Evolutionary conservation across 2,329 filamentous ascomycete genomes (phyloP), one percentile per base, ranked within the genome.

Genomic region (Blumeria graminis): DNA sequence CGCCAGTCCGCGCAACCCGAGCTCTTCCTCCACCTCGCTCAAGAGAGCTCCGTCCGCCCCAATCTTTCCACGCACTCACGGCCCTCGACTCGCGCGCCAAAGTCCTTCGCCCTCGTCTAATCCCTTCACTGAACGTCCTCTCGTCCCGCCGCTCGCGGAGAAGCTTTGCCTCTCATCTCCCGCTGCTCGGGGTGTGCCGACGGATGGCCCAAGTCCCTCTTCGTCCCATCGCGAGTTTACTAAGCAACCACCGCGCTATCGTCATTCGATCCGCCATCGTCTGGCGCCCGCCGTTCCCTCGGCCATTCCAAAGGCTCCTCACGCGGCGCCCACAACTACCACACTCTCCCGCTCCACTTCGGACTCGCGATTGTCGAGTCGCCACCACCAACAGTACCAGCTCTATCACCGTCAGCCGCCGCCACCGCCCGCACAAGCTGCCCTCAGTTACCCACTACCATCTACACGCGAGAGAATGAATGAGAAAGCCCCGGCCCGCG

Each of bases 381-480:
- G 22, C 22, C 22, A 28, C 22, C 22, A 28, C 22, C 22, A 28
- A 28, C 22, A 28, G 22, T 28, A 28, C 4, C 80, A 58, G 68
- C 72, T 50, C 72, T 85, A 57, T 76, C 80, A 65, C 76, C 81
- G 60, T 85, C 83, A 28, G 74, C 75, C 58, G 85, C 80, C 66
- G 74, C 77, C 50, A 69, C 72, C 60, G 69, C 22, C 22, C 1
- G 22, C 22, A 28, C 22, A 28, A 28, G 1, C 22, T 28, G 22
- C 22, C 4, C 22, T 28, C 22, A 28, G 22, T 28, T 28, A 28
- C 22, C 22, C 22, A 28, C 22, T 28, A 28, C 1, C 22, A 28
- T 2, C 22, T 28, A 4, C 71, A 70, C 51, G 72, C 62, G 74
- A 72, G 57, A 69, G 71, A 51, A 63, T 77, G 70, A 76, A 75